These are phyloP conservation scores for Lolium perenne DNA, from an alignment of 176 grass and related monocot genomes.

Conservation along the genomic window DNA sequence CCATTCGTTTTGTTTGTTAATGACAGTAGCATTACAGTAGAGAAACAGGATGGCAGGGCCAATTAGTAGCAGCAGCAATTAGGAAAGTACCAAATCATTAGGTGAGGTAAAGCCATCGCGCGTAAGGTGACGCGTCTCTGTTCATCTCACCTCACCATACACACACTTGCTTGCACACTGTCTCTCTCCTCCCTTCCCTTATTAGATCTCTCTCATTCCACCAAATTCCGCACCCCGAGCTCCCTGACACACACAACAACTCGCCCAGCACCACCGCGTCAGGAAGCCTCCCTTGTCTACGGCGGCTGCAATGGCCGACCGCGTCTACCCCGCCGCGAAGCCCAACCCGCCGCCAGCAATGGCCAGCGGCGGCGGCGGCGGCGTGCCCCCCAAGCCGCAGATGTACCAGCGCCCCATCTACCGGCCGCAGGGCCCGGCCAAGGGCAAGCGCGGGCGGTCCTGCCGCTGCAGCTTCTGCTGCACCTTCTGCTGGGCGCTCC, in stretches of 20 bases:
- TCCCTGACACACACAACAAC: background rate
- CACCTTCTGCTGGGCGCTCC: conserved; percentile 71
- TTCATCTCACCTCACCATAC: conserved; percentile 31
- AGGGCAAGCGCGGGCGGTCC: conserved; percentile 55
- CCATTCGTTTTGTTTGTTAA: background rate
- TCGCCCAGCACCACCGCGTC: background rate
- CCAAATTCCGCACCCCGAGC: conserved; percentile 27
- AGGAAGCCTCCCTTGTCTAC: background rate
- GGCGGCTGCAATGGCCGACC: conserved; percentile 65
- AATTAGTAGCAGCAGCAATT: conserved; percentile 19
- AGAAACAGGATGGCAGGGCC: background rate
- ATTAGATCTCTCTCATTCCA: conserved; percentile 43
- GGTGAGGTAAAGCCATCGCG: conserved; percentile 59
- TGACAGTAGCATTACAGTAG: background rate
- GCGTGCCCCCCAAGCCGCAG: conserved; percentile 65
- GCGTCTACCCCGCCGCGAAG: conserved; percentile 78
- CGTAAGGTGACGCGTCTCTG: conserved; percentile 64
- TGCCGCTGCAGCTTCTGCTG: conserved; percentile 70
- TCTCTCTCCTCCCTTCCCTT: conserved; percentile 7
- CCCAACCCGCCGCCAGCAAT: conserved; percentile 62
- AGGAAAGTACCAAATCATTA: conserved; percentile 54
- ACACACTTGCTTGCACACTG: background rate
- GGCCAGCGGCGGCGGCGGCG: conserved; percentile 15
- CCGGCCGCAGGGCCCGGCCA: conserved; percentile 46
- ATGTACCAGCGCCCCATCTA: conserved; percentile 81